Evolutionary conservation across 345 rosid species (phyloP).

Genomic region (Microcos paniculata): DNA sequence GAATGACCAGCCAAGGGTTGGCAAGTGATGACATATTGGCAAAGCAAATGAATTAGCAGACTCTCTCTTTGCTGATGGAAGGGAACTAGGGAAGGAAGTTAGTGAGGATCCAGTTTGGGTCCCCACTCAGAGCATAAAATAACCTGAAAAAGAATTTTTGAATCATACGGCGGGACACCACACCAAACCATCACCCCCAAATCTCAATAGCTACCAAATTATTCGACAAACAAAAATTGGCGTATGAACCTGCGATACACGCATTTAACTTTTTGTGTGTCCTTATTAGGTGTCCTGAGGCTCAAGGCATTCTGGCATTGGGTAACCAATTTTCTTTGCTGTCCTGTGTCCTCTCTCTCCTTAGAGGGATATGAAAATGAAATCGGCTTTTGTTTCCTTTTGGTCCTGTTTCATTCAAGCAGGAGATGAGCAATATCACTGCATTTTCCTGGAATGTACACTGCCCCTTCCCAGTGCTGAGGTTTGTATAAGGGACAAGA

Average conservation of each 20-base stretch:
- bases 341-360: not conserved
- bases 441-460: constrained; percentile 8
- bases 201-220: no score
- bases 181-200: no score
- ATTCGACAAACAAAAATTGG: not conserved
- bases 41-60: not conserved
- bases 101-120: no score
- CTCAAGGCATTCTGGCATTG: not conserved
- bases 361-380: not conserved
- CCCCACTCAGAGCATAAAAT: not conserved
- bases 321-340: not conserved
- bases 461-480: not conserved
- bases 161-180: constrained; percentile 1
- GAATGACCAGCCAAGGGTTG: not conserved
- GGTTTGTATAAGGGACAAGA: not conserved
- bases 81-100: no score
- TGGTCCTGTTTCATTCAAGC: not conserved
- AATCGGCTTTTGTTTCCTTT: not conserved
- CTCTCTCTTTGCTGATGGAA: not conserved
- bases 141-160: not conserved
- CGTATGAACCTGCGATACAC: not conserved
- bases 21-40: not conserved
- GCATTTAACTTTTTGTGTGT: constrained; percentile 10
- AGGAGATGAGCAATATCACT: not conserved
- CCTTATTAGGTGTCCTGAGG: constrained; percentile 27